Conservation (phyloP, 768 basidiomycete species). For the Russula dissimulans region DNA sequence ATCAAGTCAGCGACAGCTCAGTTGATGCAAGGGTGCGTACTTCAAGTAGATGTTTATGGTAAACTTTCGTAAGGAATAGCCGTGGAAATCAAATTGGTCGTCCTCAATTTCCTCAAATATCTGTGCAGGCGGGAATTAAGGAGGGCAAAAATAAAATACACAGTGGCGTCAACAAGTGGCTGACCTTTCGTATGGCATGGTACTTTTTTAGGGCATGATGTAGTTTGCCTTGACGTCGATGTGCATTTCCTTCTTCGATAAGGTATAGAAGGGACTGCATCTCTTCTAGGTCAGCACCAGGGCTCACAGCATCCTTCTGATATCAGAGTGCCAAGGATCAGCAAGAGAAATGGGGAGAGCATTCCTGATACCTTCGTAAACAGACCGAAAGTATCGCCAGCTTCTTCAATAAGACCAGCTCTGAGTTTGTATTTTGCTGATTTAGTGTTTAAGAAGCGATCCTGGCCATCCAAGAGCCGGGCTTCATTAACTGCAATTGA, state of each 20-base stretch:
- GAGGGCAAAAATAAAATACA: background rate
- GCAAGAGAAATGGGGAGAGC: background rate
- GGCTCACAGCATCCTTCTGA: constrained; percentile 77
- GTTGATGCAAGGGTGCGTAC: constrained; percentile 38
- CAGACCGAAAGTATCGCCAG: constrained; percentile 61
- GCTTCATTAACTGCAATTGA: constrained; percentile 74
- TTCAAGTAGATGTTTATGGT: constrained; percentile 78
- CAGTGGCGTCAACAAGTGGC: constrained; percentile 12
- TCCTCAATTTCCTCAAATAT: constrained; percentile 83
- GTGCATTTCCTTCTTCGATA: constrained; percentile 69
- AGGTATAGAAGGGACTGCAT: constrained; percentile 93
- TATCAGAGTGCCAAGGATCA: background rate
- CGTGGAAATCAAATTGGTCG: constrained; percentile 97
- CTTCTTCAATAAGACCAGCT: constrained; percentile 72
- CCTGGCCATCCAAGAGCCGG: constrained; percentile 80
- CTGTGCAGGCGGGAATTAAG: constrained; percentile 28
- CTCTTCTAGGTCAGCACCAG: constrained; percentile 78
- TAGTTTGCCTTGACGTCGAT: constrained; percentile 52
- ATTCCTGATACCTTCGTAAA: constrained; percentile 71
- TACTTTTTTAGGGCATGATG: constrained; percentile 83
- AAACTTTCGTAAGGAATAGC: constrained; percentile 84
- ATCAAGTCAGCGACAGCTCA: background rate
- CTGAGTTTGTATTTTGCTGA: constrained; percentile 83
- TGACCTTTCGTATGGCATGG: constrained; percentile 62
- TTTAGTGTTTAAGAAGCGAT: constrained; percentile 92